These are phyloP conservation scores for Penicillium riverlandense DNA, from an alignment of 495 filamentous ascomycete genomes.

Conservation along the genomic window DNA sequence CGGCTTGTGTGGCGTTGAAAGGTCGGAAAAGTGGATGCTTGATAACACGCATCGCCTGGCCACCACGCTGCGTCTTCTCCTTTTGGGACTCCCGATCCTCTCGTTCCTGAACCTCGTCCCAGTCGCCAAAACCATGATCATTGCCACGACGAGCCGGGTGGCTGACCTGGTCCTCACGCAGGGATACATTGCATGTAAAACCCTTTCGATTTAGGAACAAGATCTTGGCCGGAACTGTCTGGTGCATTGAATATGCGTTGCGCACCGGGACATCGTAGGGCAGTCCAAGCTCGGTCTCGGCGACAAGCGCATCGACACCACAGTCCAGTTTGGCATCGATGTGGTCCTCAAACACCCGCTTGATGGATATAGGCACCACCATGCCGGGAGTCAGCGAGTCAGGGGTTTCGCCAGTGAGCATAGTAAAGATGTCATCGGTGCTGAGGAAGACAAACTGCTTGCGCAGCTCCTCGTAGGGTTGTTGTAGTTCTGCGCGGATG, in stretches of 20 bases:
- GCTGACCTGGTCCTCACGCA: constrained; percentile 72
- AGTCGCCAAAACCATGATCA: constrained; percentile 69
- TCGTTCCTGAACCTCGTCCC: constrained; percentile 76
- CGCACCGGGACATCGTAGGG: constrained; percentile 51
- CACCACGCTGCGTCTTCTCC: constrained; percentile 72
- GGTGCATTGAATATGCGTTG: constrained; percentile 58
- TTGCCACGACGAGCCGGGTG: constrained; percentile 56
- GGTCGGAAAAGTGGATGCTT: constrained; percentile 93
- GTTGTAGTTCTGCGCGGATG: constrained; percentile 85
- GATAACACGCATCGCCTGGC: constrained; percentile 85
- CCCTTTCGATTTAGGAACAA: constrained; percentile 74
- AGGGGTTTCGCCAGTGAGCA: constrained; percentile 88
- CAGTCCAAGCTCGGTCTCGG: constrained; percentile 62
- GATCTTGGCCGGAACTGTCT: constrained; percentile 83
- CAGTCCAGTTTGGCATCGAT: constrained; percentile 90
- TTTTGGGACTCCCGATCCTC: constrained; percentile 68
- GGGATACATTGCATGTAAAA: constrained; percentile 72
- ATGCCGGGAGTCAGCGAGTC: constrained; percentile 80
- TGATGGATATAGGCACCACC: constrained; percentile 84
- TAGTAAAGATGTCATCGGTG: constrained; percentile 85
- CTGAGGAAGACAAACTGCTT: constrained; percentile 65
- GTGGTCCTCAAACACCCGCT: constrained; percentile 82
- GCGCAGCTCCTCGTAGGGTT: constrained; percentile 89
- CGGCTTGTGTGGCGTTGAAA: constrained; percentile 88
- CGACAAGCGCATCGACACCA: constrained; percentile 82